phyloP scores from a whole-genome alignment of 257 asterid genomes.

The Plantago elongata region DNA sequence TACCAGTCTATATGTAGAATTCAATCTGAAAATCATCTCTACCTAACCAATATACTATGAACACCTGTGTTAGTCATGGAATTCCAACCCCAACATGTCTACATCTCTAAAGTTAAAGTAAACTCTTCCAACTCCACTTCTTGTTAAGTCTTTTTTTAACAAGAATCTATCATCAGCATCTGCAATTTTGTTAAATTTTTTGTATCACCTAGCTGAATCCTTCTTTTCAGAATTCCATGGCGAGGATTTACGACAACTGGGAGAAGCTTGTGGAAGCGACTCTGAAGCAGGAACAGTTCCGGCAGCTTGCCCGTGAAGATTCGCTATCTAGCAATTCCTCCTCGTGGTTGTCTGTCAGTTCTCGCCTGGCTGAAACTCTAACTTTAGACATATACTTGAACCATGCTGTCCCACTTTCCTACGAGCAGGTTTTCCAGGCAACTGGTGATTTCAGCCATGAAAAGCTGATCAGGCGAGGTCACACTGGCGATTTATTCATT shows the following conservation, averaged over 20 bases:
- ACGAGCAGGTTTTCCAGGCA: slow-evolving; percentile 40
- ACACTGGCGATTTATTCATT: slow-evolving; percentile 21
- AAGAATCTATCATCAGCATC: background rate
- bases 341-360: background rate
- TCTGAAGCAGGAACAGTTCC: slow-evolving; percentile 17
- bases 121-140: no score
- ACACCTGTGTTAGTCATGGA: no score
- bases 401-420: slow-evolving; percentile 33
- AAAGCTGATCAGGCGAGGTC: slow-evolving; percentile 44
- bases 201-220: background rate
- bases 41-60: no score
- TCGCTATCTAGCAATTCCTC: slow-evolving; percentile 7
- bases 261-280: slow-evolving; percentile 19
- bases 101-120: no score
- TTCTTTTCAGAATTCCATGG: slow-evolving; percentile 4
- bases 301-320: slow-evolving; percentile 8
- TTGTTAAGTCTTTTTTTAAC: background rate
- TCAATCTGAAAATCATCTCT: no score
- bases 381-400: slow-evolving; percentile 24
- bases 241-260: slow-evolving; percentile 15
- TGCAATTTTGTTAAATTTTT: background rate
- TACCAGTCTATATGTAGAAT: no score
- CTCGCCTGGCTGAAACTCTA: background rate
- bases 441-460: slow-evolving; percentile 35
- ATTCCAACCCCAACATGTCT: no score